phyloP scores from a whole-genome alignment of 768 basidiomycete genomes.

The Mycena crocata region DNA sequence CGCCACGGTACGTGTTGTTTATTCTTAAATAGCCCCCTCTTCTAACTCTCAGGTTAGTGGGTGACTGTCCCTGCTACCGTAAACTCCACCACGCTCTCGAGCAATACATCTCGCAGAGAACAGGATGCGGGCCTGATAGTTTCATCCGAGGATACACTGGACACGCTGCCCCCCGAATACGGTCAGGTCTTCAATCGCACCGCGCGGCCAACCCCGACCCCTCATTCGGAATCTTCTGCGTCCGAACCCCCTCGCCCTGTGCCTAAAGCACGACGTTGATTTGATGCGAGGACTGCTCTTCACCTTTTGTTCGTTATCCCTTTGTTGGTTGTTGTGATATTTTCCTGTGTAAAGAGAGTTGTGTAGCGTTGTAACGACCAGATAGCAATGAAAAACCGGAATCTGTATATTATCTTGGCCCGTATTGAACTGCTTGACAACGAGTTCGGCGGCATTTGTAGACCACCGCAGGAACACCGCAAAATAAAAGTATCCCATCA shows the following conservation, averaged over 20 bases:
- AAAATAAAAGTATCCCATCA: too few species aligned
- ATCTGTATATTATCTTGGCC: neutral
- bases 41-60: neutral
- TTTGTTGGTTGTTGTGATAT: neutral
- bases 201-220: neutral
- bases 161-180: slow-evolving; percentile 45
- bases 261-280: neutral
- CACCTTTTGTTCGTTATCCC: neutral
- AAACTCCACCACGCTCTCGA: neutral
- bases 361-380: too few species aligned
- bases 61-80: slow-evolving; percentile 23
- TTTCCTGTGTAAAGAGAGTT: neutral
- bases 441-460: too few species aligned
- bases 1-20: slow-evolving; percentile 1
- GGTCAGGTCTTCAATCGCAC: slow-evolving; percentile 39
- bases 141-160: slow-evolving; percentile 39
- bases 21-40: neutral
- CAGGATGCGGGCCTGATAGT: slow-evolving; percentile 38
- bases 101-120: slow-evolving; percentile 33
- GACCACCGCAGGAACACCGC: too few species aligned
- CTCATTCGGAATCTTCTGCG: neutral
- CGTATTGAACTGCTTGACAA: too few species aligned
- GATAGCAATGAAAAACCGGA: neutral
- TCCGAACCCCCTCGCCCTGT: neutral
- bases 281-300: neutral